A percentile compares a stretch with the other conserved stretches of the same genome.
Conservation (phyloP, 208 protist genomes). For the Trypanosoma grayi region DNA sequence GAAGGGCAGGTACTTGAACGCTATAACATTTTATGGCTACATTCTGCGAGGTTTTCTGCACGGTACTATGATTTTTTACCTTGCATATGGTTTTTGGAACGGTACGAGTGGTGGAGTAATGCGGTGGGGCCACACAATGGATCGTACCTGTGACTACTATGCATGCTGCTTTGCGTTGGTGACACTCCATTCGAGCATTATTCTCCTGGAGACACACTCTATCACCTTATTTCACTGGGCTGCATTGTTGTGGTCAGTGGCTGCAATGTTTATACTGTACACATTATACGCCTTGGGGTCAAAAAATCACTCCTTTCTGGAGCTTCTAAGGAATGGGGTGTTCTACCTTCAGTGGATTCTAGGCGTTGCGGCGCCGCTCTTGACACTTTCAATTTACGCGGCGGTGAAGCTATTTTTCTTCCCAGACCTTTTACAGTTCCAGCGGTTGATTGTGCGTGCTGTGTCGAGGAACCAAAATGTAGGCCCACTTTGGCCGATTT, state of each 20-base stretch:
- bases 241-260: constrained; percentile 57
- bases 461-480: background rate
- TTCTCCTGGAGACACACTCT: constrained; percentile 80
- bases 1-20: constrained; percentile 62
- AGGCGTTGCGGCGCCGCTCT: constrained; percentile 31
- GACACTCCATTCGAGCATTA: constrained; percentile 75
- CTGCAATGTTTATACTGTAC: constrained; percentile 63
- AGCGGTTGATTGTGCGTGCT: constrained; percentile 25
- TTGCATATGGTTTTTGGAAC: constrained; percentile 38
- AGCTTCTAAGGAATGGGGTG: constrained; percentile 36
- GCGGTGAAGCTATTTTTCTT: constrained; percentile 61
- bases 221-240: constrained; percentile 71
- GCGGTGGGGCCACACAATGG: constrained; percentile 33
- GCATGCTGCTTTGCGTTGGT: constrained; percentile 77
- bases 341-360: constrained; percentile 66
- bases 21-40: constrained; percentile 77
- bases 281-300: constrained; percentile 26
- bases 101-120: constrained; percentile 32
- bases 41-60: constrained; percentile 71
- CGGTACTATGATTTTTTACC: constrained; percentile 64
- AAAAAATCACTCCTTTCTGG: constrained; percentile 48
- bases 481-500: background rate
- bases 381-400: constrained; percentile 51
- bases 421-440: constrained; percentile 59
- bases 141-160: constrained; percentile 74